Evolutionary conservation across 768 basidiomycete species (phyloP).

Genomic region (Leccinum sublutescens): DNA sequence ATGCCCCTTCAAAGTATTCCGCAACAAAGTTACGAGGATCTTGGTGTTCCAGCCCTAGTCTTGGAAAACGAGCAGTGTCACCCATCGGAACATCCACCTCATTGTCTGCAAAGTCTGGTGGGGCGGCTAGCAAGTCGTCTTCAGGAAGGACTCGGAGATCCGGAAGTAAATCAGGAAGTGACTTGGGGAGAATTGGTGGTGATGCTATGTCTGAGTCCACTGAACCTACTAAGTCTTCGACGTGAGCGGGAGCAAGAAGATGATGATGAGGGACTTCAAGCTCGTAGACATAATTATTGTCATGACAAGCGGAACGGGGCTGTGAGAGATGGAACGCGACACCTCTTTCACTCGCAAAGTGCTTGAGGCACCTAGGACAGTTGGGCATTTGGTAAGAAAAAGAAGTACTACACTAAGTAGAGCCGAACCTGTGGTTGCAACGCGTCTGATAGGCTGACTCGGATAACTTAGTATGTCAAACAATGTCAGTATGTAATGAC

Average conservation of each 20-base stretch:
- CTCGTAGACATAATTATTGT: neutral
- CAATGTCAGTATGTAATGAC: too few relatives aligned
- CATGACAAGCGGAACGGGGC: neutral
- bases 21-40: neutral
- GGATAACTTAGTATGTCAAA: too few relatives aligned
- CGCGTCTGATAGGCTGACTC: too few relatives aligned
- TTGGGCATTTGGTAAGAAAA: neutral
- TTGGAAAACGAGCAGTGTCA: neutral
- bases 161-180: neutral
- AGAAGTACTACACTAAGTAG: neutral
- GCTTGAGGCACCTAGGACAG: slow-evolving; percentile 1
- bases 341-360: neutral
- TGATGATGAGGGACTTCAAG: neutral
- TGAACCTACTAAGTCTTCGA: neutral
- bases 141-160: too few relatives aligned
- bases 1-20: neutral
- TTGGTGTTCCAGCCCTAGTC: neutral
- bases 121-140: too few relatives aligned
- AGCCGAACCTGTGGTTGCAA: too few relatives aligned
- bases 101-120: too few relatives aligned
- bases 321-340: neutral
- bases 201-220: neutral
- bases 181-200: too few relatives aligned
- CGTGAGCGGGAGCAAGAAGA: neutral
- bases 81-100: too few relatives aligned